phyloP scores from a whole-genome alignment of 139 green algal genomes.

The Nannochloris sp. region DNA sequence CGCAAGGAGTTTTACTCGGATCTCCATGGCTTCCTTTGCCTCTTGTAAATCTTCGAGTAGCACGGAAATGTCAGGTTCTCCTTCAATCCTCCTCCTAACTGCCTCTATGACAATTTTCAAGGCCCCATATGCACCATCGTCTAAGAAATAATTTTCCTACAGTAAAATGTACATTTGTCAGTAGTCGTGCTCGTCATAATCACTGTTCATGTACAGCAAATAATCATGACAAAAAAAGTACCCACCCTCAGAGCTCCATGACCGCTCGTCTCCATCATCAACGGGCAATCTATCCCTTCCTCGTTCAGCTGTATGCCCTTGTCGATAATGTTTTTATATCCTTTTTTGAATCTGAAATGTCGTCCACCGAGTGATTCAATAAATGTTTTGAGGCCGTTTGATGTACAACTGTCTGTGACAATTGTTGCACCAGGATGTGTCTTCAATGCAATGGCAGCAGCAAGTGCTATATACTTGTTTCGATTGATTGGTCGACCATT shows the following conservation, averaged over 20 bases:
- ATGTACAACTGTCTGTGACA: conserved; percentile 90
- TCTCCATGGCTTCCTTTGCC: conserved; percentile 57
- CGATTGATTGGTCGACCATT: conserved; percentile 78
- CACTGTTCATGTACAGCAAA: not conserved
- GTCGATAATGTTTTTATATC: conserved; percentile 96
- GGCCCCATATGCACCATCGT: conserved; percentile 86
- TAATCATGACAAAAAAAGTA: not conserved
- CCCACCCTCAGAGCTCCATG: conserved; percentile 64
- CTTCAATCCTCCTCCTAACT: conserved; percentile 46
- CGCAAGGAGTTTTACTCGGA: conserved; percentile 35
- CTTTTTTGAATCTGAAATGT: conserved; percentile 78
- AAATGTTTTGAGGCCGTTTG: conserved; percentile 78
- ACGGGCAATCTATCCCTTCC: conserved; percentile 55
- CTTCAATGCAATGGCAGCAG: conserved; percentile 67
- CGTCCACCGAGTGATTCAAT: conserved; percentile 68
- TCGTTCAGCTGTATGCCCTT: conserved; percentile 78
- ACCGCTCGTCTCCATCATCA: conserved; percentile 96
- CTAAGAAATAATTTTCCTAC: conserved; percentile 86
- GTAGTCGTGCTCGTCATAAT: not conserved
- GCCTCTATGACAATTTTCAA: conserved; percentile 83
- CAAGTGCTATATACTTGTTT: conserved; percentile 90
- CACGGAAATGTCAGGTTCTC: conserved; percentile 41
- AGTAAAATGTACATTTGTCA: not conserved
- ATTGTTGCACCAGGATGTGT: conserved; percentile 85
- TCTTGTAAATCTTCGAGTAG: conserved; percentile 69